Evolutionary conservation across 768 basidiomycete genomes (phyloP), one percentile per base, ranked within the genome.

Genomic region (Tremella yokohamensis): DNA sequence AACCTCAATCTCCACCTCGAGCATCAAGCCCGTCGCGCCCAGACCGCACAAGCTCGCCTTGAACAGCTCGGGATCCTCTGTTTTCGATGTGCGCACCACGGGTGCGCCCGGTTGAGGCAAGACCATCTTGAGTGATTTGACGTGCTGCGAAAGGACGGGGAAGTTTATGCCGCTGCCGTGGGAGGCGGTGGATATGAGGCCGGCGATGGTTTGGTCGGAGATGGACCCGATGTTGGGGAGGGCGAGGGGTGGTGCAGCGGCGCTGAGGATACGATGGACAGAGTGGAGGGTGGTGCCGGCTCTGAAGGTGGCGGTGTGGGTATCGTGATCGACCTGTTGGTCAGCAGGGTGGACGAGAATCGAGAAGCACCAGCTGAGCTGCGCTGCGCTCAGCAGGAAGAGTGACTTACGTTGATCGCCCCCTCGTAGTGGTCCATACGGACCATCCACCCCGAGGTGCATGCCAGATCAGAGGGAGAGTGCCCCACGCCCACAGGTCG

Each of bases 141-240:
- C 90, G 63, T 87, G 83, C 18, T 85, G 86, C 11, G 90, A 90
- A 11, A 72, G 49, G 61, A 90, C 88, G 54, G 84, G 84, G 78
- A 83, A 93, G 44, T 78, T 71, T 58, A 87, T 80, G 40, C 96
- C 94, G 12, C 89, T 86, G 52, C 93, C 96, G 80, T 99, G 96
- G 0, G 93, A 93, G 8, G 90, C 90, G 61, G 96, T 99, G 13
- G 90, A 86, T 69, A 98, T 81, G 66, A 92, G 84, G 44, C 96
- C 96, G 24, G 84, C 93, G 63, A 99, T 82, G 2, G 91, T 90
- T 76, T 97, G 94, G 75, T 96, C 92, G 37, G 91, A 94, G 69
- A 99, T 97, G 25, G 91, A 93, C 37, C 96, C 96, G 60, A 97
- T 82, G 77, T 89, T 94, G 70, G 83, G 85, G 84, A 99, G 86